Conservation (phyloP, 2,329 filamentous ascomycete species). For the Neopestalotiopsis rosae region DNA sequence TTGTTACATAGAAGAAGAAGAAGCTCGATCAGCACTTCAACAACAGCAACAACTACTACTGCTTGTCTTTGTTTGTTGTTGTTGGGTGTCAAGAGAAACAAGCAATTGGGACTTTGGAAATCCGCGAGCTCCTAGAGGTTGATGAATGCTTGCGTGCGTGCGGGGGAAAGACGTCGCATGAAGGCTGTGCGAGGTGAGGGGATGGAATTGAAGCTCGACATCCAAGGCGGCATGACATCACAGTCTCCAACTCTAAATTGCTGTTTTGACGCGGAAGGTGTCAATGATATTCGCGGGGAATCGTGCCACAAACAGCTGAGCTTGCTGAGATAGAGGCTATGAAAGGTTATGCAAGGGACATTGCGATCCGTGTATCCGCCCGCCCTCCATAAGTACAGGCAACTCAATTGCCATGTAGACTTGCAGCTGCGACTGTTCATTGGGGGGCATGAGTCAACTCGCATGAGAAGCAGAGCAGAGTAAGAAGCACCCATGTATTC, state of each 20-base stretch:
- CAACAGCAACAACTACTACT: not conserved
- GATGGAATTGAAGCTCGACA: constrained; percentile 2
- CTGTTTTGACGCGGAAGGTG: constrained; percentile 1
- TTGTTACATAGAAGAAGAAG: not conserved
- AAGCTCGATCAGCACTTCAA: not conserved
- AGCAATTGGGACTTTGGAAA: constrained; percentile 3
- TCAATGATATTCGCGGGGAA: not conserved
- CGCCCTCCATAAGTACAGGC: not conserved
- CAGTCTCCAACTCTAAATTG: constrained; percentile 14
- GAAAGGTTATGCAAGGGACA: constrained; percentile 7
- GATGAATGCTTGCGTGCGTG: not conserved
- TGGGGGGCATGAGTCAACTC: too few species aligned
- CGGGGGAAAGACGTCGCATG: not conserved
- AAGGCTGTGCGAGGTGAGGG: not conserved
- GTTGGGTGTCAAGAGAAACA: not conserved
- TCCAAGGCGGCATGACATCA: constrained; percentile 4
- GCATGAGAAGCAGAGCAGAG: too few species aligned
- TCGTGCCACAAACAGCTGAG: not conserved
- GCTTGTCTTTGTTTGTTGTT: not conserved
- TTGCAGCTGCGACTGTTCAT: too few species aligned
- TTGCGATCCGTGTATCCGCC: not conserved
- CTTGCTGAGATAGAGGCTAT: not conserved
- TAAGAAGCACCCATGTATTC: too few species aligned
- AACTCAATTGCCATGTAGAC: too few species aligned
- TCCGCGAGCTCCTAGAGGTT: constrained; percentile 11